These are phyloP conservation scores for Mucor mucedo DNA, from an alignment of 371 early-diverging fungal genomes.

Conservation along the genomic window DNA sequence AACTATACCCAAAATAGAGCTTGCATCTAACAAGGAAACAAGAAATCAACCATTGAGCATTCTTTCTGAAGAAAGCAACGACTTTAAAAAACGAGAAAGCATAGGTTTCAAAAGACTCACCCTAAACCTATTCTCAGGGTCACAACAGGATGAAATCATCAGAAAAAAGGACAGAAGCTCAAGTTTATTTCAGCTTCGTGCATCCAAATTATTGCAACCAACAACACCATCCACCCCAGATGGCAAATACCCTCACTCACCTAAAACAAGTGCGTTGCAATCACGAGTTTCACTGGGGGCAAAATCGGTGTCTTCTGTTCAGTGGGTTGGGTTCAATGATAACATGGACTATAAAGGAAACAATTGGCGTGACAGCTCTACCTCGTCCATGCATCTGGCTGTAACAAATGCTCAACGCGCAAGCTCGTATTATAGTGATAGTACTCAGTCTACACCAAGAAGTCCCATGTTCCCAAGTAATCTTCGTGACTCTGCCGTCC, in stretches of 20 bases:
- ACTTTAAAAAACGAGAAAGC: slow-evolving; percentile 17
- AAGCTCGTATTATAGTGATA: slow-evolving; percentile 24
- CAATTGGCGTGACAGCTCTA: slow-evolving; percentile 22
- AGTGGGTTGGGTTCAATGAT: slow-evolving; percentile 50
- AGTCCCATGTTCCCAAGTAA: slow-evolving; percentile 25
- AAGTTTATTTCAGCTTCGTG: slow-evolving; percentile 22
- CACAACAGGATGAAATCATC: background rate
- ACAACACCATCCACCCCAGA: slow-evolving; percentile 13
- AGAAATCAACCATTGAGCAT: background rate
- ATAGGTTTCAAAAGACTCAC: slow-evolving; percentile 30
- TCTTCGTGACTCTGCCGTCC: slow-evolving; percentile 9
- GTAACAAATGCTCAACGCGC: slow-evolving; percentile 37
- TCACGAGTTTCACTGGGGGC: slow-evolving; percentile 29
- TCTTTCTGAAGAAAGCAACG: background rate
- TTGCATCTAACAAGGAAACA: background rate
- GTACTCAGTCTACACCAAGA: slow-evolving; percentile 19
- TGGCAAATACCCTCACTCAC: slow-evolving; percentile 1
- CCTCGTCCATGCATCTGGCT: slow-evolving; percentile 31
- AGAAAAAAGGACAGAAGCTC: slow-evolving; percentile 22
- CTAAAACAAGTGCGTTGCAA: background rate
- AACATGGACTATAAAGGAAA: slow-evolving; percentile 40
- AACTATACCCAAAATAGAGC: background rate
- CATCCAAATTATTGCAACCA: slow-evolving; percentile 26
- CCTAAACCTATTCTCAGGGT: slow-evolving; percentile 24
- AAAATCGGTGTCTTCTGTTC: slow-evolving; percentile 41